Evolutionary conservation across 2,329 filamentous ascomycete species (phyloP).

Genomic region (Aulographum hederae): DNA sequence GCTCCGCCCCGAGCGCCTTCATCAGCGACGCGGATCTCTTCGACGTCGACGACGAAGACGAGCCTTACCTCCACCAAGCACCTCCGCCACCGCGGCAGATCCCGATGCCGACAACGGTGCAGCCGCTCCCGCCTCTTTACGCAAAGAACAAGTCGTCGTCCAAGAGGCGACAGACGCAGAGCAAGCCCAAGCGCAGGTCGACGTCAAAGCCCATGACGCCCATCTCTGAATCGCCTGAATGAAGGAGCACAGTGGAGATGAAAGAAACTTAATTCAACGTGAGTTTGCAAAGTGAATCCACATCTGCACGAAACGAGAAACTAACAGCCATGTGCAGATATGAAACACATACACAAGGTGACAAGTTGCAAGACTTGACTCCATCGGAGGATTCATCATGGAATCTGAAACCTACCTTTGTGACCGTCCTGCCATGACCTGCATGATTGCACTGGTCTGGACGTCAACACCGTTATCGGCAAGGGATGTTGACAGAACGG

Average conservation of each 20-base stretch:
- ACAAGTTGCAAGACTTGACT: too few species aligned
- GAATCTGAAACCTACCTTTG: too few species aligned
- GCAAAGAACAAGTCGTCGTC: constrained; percentile 21
- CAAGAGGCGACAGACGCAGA: constrained; percentile 20
- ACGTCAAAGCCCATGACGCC: constrained; percentile 23
- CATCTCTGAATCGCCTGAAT: constrained; percentile 17
- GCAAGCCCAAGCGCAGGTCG: constrained; percentile 19
- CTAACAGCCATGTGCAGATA: background rate
- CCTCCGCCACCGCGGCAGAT: constrained; percentile 20
- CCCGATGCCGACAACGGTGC: constrained; percentile 13
- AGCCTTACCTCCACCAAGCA: constrained; percentile 18
- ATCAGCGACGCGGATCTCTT: constrained; percentile 23
- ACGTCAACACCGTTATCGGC: too few species aligned
- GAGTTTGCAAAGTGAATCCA: background rate
- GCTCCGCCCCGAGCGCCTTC: constrained; percentile 17
- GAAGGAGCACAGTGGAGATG: constrained; percentile 9
- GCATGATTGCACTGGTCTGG: too few species aligned
- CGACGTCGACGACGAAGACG: constrained; percentile 11
- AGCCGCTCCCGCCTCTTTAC: constrained; percentile 20
- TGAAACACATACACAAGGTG: too few species aligned
- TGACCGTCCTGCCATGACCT: too few species aligned
- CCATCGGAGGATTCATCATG: too few species aligned
- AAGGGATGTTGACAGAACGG: too few species aligned
- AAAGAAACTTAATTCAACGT: background rate
- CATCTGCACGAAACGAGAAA: background rate